Percentiles rank a stretch among this genome's conserved stretches.
phyloP scores from a whole-genome alignment of 768 basidiomycete species.

The Tricholoma sp. region DNA sequence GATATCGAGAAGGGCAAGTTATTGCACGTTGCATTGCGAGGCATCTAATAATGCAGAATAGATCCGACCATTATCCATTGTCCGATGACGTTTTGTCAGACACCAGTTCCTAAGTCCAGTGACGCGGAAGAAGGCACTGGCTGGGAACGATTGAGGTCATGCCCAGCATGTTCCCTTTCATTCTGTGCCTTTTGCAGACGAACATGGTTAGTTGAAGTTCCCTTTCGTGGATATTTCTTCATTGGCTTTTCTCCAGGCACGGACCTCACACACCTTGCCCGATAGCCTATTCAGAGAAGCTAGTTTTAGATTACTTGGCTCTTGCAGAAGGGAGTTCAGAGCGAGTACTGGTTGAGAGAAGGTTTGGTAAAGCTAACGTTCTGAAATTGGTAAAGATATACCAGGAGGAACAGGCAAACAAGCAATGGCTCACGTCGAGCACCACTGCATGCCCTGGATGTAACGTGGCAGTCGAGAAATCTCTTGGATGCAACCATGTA shows the following conservation, averaged over 20 bases:
- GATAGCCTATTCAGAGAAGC: slow-evolving; percentile 56
- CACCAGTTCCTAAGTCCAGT: slow-evolving; percentile 60
- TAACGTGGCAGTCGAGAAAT: slow-evolving; percentile 67
- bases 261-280: slow-evolving; percentile 72
- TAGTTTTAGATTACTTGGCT: slow-evolving; percentile 65
- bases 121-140: slow-evolving; percentile 50
- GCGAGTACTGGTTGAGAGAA: slow-evolving; percentile 50
- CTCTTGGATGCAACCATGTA: slow-evolving; percentile 85
- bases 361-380: slow-evolving; percentile 61
- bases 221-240: not conserved
- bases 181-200: slow-evolving; percentile 83
- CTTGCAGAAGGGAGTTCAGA: slow-evolving; percentile 46
- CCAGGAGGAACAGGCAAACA: slow-evolving; percentile 72
- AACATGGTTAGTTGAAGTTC: slow-evolving; percentile 53
- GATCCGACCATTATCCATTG: slow-evolving; percentile 81
- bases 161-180: slow-evolving; percentile 64
- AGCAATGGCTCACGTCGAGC: slow-evolving; percentile 62
- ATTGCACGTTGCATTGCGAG: not conserved
- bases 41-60: slow-evolving; percentile 17
- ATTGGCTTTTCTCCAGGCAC: slow-evolving; percentile 50
- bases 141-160: slow-evolving; percentile 71
- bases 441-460: slow-evolving; percentile 78
- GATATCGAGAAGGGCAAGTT: slow-evolving; percentile 63
- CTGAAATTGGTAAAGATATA: slow-evolving; percentile 54
- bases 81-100: slow-evolving; percentile 76